Conservation (phyloP, 352 stramenopile genomes). For the Phytophthora pistaciae region DNA sequence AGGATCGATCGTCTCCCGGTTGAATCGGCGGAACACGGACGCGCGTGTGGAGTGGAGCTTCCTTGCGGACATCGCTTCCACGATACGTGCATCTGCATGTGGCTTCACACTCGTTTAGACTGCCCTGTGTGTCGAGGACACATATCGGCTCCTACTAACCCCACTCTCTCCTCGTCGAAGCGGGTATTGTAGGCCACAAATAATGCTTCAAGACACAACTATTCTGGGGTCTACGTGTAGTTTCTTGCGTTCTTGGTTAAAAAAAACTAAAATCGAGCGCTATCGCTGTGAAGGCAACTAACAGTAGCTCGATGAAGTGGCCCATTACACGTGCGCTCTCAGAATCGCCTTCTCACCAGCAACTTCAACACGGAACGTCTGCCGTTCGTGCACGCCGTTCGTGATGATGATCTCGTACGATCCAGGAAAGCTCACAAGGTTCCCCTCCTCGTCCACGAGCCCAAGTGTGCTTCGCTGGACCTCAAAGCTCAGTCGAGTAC, state of each 20-base stretch:
- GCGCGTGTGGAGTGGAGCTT: constrained; percentile 35
- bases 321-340: too few relatives aligned
- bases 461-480: constrained; percentile 41
- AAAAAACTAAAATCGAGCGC: too few relatives aligned
- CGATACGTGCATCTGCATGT: constrained; percentile 77
- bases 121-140: constrained; percentile 67
- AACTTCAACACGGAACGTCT: constrained; percentile 42
- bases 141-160: constrained; percentile 12
- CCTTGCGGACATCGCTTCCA: constrained; percentile 79
- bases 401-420: constrained; percentile 79
- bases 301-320: too few relatives aligned
- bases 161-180: constrained; percentile 13
- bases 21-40: constrained; percentile 19
- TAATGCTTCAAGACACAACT: too few relatives aligned
- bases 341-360: neutral
- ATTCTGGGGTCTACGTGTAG: too few relatives aligned
- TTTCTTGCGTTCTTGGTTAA: too few relatives aligned
- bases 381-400: constrained; percentile 62
- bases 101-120: constrained; percentile 69
- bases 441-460: constrained; percentile 53
- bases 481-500: constrained; percentile 1
- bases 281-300: too few relatives aligned
- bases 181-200: constrained; percentile 5
- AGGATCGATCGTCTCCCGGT: constrained; percentile 21
- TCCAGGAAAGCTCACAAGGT: constrained; percentile 55